Percentiles rank a stretch among this genome's conserved stretches.
Evolutionary conservation across 2,329 filamentous ascomycete genomes (phyloP).

Genomic region (Alternaria metachromatica): DNA sequence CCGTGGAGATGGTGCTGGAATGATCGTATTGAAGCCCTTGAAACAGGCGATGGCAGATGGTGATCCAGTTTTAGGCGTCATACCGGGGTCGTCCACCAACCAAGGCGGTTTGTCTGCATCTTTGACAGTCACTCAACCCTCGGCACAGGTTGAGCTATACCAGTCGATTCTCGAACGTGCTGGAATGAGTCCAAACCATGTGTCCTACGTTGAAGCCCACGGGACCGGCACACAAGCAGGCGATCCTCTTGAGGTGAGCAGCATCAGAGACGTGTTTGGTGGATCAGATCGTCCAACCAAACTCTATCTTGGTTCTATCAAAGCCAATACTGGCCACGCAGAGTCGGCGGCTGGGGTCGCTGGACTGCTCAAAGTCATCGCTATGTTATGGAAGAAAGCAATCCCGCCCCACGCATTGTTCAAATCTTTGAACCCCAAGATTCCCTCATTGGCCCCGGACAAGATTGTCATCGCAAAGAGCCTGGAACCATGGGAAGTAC

Average conservation of each 20-base stretch:
- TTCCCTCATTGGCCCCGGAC: conserved; percentile 12
- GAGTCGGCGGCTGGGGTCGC: conserved; percentile 45
- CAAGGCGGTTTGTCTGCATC: conserved; percentile 19
- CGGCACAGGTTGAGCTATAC: conserved; percentile 22
- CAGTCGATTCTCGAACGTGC: conserved; percentile 12
- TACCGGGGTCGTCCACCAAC: conserved; percentile 33
- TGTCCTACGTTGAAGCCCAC: conserved; percentile 25
- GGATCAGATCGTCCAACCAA: conserved; percentile 2
- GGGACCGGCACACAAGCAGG: conserved; percentile 26
- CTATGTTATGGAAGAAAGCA: conserved; percentile 19
- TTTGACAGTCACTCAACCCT: conserved; percentile 21
- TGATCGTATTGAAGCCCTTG: conserved; percentile 59
- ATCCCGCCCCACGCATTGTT: conserved; percentile 21
- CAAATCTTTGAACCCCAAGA: conserved; percentile 27
- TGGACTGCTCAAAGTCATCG: conserved; percentile 29
- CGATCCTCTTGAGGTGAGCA: conserved; percentile 20
- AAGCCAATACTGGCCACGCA: conserved; percentile 44
- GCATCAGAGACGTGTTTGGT: conserved; percentile 14
- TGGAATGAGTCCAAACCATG: conserved; percentile 8
- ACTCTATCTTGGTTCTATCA: conserved; percentile 40
- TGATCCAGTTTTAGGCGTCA: conserved; percentile 55
- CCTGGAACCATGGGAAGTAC: conserved; percentile 3
- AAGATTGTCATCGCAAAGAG: conserved; percentile 7
- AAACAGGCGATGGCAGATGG: conserved; percentile 60
- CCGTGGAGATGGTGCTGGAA: conserved; percentile 58